Evolutionary conservation across 306 rosid genomes (phyloP).

Genomic region (Casuarina equisetifolia): DNA sequence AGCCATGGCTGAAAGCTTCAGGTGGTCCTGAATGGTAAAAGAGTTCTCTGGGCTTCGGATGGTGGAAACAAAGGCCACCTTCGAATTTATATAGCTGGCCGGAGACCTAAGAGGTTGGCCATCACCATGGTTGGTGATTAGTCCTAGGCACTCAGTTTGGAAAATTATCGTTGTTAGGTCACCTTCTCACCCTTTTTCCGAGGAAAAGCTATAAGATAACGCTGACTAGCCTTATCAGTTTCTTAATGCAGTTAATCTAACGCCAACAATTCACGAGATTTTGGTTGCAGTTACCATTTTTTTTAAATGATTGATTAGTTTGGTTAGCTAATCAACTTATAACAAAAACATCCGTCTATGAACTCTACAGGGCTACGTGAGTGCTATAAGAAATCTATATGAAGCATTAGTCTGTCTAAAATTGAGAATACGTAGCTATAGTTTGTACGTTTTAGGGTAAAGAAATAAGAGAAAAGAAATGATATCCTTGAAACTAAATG

Average conservation of each 20-base stretch:
- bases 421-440: too few species aligned
- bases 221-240: neutral
- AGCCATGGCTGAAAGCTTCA: conserved; percentile 16
- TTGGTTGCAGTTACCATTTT: neutral
- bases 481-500: too few species aligned
- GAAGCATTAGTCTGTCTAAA: too few species aligned
- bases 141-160: neutral
- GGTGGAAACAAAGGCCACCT: neutral
- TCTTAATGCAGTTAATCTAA: neutral
- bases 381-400: too few species aligned
- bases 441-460: too few species aligned
- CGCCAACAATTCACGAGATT: neutral
- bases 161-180: neutral
- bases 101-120: neutral
- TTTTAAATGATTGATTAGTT: neutral
- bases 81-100: neutral
- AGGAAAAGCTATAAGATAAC: neutral
- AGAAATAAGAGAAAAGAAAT: too few species aligned
- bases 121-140: neutral
- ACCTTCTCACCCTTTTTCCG: neutral
- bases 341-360: too few species aligned
- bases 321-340: neutral
- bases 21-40: neutral
- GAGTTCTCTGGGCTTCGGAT: neutral
- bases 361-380: too few species aligned